phyloP scores from a whole-genome alignment of 139 green algal genomes.

The Trebouxia sp. region DNA sequence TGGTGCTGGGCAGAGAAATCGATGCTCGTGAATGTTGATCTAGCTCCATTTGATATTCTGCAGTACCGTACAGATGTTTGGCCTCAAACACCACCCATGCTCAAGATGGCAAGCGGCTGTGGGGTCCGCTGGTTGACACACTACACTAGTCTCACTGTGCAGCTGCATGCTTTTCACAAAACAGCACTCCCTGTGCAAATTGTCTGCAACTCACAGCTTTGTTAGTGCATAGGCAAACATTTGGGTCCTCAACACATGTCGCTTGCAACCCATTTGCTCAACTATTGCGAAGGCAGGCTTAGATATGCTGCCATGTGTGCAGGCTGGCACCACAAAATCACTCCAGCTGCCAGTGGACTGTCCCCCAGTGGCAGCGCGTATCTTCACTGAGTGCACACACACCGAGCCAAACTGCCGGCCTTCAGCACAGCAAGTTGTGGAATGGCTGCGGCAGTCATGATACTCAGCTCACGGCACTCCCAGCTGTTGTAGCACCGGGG shows the following conservation, averaged over 20 bases:
- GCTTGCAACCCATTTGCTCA: background rate
- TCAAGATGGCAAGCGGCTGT: no score
- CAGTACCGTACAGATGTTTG: no score
- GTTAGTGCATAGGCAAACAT: background rate
- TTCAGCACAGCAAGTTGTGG: constrained; percentile 54
- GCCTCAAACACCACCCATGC: no score
- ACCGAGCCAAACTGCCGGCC: constrained; percentile 55
- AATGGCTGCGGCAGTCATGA: constrained; percentile 55
- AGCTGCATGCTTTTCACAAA: background rate
- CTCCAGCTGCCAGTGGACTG: constrained; percentile 32
- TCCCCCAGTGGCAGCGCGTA: constrained; percentile 35
- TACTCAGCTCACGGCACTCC: no score
- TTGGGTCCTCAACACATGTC: background rate
- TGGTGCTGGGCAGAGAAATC: no score
- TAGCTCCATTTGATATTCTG: no score
- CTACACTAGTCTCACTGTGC: background rate
- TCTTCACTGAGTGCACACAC: constrained; percentile 59
- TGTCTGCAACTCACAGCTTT: background rate
- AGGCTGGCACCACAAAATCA: constrained; percentile 27
- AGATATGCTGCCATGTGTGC: no score
- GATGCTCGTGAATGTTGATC: no score
- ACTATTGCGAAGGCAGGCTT: no score
- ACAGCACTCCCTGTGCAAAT: background rate
- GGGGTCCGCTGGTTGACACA: no score
- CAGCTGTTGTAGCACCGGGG: no score